Evolutionary conservation across 1,284 basidiomycete genomes (phyloP).

Genomic region (Apiotrichum porosum): DNA sequence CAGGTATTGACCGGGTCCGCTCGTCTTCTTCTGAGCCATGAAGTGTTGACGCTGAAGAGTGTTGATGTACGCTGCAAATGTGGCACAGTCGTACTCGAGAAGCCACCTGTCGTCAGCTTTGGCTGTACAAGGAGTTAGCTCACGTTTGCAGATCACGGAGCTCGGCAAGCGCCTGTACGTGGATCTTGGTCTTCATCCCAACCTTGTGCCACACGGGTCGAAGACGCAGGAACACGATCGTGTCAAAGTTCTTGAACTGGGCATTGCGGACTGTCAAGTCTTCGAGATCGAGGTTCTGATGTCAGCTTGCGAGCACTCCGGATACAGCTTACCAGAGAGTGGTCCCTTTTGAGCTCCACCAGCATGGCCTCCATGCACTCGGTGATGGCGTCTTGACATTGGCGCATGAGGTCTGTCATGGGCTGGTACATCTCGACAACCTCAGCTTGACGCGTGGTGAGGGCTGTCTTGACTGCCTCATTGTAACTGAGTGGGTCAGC

Average conservation of each 20-base stretch:
- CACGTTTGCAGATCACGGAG: constrained; percentile 78
- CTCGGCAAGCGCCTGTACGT: constrained; percentile 82
- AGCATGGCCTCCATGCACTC: constrained; percentile 92
- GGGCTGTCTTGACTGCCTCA: constrained; percentile 70
- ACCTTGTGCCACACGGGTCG: constrained; percentile 97
- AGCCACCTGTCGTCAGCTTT: constrained; percentile 60
- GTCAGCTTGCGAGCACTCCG: not conserved
- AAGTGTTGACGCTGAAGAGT: constrained; percentile 57
- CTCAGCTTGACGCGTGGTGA: constrained; percentile 78
- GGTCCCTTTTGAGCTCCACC: constrained; percentile 82
- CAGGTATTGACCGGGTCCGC: constrained; percentile 37
- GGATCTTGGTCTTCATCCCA: constrained; percentile 81
- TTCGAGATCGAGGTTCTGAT: constrained; percentile 77
- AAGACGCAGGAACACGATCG: constrained; percentile 79
- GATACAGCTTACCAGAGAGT: constrained; percentile 62
- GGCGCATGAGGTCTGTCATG: constrained; percentile 77
- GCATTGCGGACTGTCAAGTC: constrained; percentile 90
- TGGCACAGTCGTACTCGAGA: constrained; percentile 83
- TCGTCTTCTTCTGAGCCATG: constrained; percentile 36
- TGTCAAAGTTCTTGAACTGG: constrained; percentile 90
- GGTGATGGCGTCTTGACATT: constrained; percentile 87
- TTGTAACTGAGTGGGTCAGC: constrained; percentile 67
- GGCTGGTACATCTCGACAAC: constrained; percentile 88
- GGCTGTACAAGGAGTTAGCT: constrained; percentile 32
- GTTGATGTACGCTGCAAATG: constrained; percentile 88